Conservation (phyloP, 371 early-diverging fungal species). For the Circinella minor region DNA sequence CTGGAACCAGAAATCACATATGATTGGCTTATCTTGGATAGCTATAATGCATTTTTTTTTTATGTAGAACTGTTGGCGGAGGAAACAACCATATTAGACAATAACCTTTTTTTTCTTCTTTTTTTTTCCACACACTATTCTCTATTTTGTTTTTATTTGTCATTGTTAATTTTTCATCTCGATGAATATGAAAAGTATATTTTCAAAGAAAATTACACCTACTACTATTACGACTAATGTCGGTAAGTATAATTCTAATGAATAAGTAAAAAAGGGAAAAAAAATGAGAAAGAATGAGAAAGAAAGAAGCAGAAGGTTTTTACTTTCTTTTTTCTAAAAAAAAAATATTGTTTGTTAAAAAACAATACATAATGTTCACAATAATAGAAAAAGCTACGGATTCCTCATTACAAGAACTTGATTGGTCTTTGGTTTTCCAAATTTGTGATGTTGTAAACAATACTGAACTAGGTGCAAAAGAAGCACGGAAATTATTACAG, state of each 20-base stretch:
- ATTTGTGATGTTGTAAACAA: conserved; percentile 47
- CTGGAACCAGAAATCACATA: no score
- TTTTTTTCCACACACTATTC: no score
- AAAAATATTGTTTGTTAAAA: no score
- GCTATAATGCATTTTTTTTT: no score
- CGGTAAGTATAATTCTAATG: conserved; percentile 19
- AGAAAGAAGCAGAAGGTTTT: no score
- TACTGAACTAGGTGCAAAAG: conserved; percentile 50
- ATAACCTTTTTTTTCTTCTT: no score
- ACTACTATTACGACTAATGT: conserved; percentile 48
- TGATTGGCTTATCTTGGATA: no score
- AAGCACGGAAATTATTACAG: conserved; percentile 54
- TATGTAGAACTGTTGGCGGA: no score
- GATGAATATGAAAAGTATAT: conserved; percentile 22
- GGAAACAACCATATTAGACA: background rate
- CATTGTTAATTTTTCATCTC: conserved; percentile 20
- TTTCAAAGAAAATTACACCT: conserved; percentile 48
- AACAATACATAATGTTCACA: background rate
- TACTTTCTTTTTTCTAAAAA: background rate
- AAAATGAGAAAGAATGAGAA: no score
- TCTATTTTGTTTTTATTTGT: conserved; percentile 5
- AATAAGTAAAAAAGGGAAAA: background rate
- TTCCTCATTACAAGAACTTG: conserved; percentile 33
- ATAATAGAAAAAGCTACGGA: conserved; percentile 38
- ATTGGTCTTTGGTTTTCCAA: conserved; percentile 49